These are phyloP conservation scores for Pleurotus ostreatus DNA, from an alignment of 768 basidiomycete genomes.

Conservation along the genomic window DNA sequence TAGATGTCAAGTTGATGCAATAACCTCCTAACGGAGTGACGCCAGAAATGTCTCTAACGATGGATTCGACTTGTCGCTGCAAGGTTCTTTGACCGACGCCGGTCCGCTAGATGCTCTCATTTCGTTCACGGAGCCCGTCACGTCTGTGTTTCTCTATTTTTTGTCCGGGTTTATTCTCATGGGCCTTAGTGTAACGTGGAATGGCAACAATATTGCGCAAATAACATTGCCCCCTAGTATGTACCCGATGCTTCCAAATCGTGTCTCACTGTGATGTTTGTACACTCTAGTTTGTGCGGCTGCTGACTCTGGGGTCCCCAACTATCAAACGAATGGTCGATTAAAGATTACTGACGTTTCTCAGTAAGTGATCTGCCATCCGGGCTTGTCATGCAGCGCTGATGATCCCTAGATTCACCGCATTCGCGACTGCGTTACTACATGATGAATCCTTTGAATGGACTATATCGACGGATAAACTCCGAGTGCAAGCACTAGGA, in stretches of 20 bases:
- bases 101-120: slow-evolving; percentile 72
- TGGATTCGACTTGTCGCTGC: slow-evolving; percentile 60
- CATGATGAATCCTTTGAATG: slow-evolving; percentile 64
- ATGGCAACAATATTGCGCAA: slow-evolving; percentile 58
- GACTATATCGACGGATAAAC: slow-evolving; percentile 63
- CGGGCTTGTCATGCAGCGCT: background rate
- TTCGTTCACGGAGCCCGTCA: slow-evolving; percentile 59
- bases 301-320: slow-evolving; percentile 62
- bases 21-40: background rate
- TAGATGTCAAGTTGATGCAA: background rate
- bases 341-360: slow-evolving; percentile 52
- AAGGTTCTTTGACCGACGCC: slow-evolving; percentile 54
- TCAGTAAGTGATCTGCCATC: slow-evolving; percentile 29
- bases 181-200: slow-evolving; percentile 49
- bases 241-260: slow-evolving; percentile 11
- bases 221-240: slow-evolving; percentile 59
- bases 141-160: slow-evolving; percentile 29
- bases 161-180: background rate
- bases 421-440: slow-evolving; percentile 60
- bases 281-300: slow-evolving; percentile 52
- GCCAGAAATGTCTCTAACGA: slow-evolving; percentile 48
- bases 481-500: slow-evolving; percentile 62
- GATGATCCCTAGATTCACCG: slow-evolving; percentile 44
- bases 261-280: background rate
- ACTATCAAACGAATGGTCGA: slow-evolving; percentile 49